A percentile compares a stretch with the other conserved stretches of the same genome.
These are phyloP conservation scores for Aspergillus persii DNA, from an alignment of 2,329 filamentous ascomycete genomes.

Conservation along the genomic window DNA sequence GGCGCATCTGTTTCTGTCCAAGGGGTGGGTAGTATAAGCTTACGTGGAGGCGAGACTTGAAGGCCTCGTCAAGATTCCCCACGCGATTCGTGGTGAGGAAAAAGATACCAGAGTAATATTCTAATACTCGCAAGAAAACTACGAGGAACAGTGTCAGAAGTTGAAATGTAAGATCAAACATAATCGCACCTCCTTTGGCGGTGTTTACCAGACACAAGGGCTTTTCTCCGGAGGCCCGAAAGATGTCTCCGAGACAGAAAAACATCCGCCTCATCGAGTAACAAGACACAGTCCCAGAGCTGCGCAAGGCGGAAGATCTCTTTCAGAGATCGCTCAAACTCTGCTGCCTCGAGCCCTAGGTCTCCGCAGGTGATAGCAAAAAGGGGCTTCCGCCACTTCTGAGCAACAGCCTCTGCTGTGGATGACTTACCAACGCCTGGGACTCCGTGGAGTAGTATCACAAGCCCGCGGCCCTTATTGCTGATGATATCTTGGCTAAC, in stretches of 20 bases:
- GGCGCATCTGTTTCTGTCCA: too few relatives aligned
- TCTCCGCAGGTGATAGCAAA: neutral
- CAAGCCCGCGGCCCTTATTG: neutral
- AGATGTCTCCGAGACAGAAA: neutral
- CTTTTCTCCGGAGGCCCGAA: neutral
- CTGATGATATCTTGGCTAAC: neutral
- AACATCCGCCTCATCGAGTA: slow-evolving; percentile 3
- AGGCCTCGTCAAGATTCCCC: neutral
- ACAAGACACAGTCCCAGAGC: neutral
- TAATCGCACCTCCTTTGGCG: too few relatives aligned
- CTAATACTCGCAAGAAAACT: neutral
- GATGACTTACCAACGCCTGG: slow-evolving; percentile 1
- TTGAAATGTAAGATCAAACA: too few relatives aligned
- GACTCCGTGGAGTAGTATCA: slow-evolving; percentile 1
- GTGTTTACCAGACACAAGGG: neutral
- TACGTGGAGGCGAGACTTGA: slow-evolving; percentile 1
- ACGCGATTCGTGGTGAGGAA: slow-evolving; percentile 1
- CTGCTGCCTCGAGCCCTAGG: too few relatives aligned
- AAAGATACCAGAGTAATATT: slow-evolving; percentile 3
- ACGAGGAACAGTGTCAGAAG: neutral
- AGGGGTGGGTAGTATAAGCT: neutral
- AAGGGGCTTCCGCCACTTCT: neutral
- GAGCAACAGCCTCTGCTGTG: neutral
- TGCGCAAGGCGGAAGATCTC: neutral
- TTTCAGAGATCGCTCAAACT: neutral